A percentile compares a stretch with the other conserved stretches of the same genome.
Evolutionary conservation across 1,284 basidiomycete genomes (phyloP).

Genomic region (Tetrapyrgos nigripes): DNA sequence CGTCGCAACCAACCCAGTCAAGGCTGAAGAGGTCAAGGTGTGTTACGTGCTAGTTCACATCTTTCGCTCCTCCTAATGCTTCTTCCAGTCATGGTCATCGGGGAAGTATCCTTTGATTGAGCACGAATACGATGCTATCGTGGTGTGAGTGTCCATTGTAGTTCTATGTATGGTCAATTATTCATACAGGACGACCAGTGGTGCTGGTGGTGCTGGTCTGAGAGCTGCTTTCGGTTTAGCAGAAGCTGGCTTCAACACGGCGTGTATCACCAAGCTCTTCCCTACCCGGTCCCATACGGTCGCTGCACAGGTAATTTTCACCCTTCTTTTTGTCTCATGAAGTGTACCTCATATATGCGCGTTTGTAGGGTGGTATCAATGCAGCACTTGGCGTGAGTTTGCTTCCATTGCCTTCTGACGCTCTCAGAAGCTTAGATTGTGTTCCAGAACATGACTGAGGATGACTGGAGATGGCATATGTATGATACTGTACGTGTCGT

Average conservation of each 20-base stretch:
- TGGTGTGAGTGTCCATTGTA: conserved; percentile 75
- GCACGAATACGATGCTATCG: conserved; percentile 96
- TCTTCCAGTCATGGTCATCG: conserved; percentile 69
- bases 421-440: conserved; percentile 6
- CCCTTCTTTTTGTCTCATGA: conserved; percentile 3
- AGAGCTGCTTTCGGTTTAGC: conserved; percentile 99
- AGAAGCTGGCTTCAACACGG: conserved; percentile 98
- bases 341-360: conserved; percentile 22
- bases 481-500: conserved; percentile 85
- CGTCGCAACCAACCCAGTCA: conserved; percentile 79
- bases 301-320: conserved; percentile 86
- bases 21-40: conserved; percentile 86
- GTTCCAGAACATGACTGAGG: conserved; percentile 96
- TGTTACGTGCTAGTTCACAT: conserved; percentile 16
- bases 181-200: conserved; percentile 53
- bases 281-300: conserved; percentile 99
- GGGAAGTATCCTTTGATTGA: conserved; percentile 97
- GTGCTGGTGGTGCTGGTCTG: conserved; percentile 97
- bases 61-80: conserved; percentile 21
- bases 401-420: not conserved
- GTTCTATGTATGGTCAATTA: not conserved
- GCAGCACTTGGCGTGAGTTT: conserved; percentile 91
- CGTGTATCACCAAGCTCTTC: conserved; percentile 99
- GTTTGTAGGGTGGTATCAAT: conserved; percentile 91
- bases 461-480: conserved; percentile 99